These are phyloP conservation scores for Thermothielavioides terrestris DNA, from an alignment of 495 filamentous ascomycete genomes.

Conservation along the genomic window DNA sequence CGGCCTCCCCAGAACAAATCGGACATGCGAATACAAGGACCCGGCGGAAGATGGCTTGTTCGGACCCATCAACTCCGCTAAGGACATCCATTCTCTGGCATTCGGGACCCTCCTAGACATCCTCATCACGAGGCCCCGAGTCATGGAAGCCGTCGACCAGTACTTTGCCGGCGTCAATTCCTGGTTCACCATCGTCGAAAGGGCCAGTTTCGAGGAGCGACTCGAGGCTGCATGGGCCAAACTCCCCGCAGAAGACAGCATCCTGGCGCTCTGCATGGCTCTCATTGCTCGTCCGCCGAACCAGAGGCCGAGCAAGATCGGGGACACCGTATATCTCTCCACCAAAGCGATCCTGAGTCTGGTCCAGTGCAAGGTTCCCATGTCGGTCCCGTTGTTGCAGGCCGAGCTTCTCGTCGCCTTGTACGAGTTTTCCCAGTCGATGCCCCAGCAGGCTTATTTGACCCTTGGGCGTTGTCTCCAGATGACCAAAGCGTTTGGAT, in stretches of 20 bases:
- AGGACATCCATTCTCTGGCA: constrained; percentile 20
- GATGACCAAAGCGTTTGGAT: constrained; percentile 22
- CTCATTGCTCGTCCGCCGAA: constrained; percentile 15
- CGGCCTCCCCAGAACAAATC: neutral
- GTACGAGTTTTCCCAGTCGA: constrained; percentile 69
- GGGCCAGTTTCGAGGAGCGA: constrained; percentile 10
- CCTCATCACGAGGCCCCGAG: constrained; percentile 53
- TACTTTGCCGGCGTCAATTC: constrained; percentile 23
- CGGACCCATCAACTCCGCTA: constrained; percentile 17
- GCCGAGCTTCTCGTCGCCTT: constrained; percentile 77
- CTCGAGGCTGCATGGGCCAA: constrained; percentile 17
- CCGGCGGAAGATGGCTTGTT: neutral
- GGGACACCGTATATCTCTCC: constrained; percentile 17
- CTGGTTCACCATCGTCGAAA: constrained; percentile 25
- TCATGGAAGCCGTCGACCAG: constrained; percentile 43
- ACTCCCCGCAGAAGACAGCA: constrained; percentile 20
- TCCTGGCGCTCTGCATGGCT: constrained; percentile 23
- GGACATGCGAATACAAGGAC: constrained; percentile 2
- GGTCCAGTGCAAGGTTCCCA: constrained; percentile 16
- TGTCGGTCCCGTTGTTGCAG: constrained; percentile 38
- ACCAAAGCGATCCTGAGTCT: constrained; percentile 22
- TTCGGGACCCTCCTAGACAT: constrained; percentile 60
- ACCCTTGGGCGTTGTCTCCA: constrained; percentile 21
- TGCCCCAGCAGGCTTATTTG: constrained; percentile 55
- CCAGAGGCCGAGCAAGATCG: constrained; percentile 8